phyloP scores from a whole-genome alignment of 2,329 filamentous ascomycete genomes.

The Fusarium praegraminearum region DNA sequence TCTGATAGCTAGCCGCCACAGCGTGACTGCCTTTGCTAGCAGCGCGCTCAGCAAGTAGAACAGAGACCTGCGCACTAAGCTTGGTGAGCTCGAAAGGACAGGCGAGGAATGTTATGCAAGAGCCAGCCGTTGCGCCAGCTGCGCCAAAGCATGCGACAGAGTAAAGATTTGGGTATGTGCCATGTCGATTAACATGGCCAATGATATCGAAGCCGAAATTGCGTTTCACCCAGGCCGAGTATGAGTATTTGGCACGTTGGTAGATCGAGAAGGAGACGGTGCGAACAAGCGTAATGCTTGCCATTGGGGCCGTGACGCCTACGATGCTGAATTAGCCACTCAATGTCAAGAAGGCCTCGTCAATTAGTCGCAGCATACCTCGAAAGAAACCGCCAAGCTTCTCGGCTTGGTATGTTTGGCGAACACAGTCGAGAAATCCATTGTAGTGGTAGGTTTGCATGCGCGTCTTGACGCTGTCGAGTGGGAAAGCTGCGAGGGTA shows the following conservation, averaged over 20 bases:
- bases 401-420: slow-evolving; percentile 80
- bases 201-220: slow-evolving; percentile 78
- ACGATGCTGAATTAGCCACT: slow-evolving; percentile 30
- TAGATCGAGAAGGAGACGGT: slow-evolving; percentile 86
- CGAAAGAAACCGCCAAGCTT: slow-evolving; percentile 82
- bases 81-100: slow-evolving; percentile 94
- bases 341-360: background rate
- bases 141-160: slow-evolving; percentile 82
- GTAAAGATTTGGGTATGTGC: slow-evolving; percentile 77
- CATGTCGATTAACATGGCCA: slow-evolving; percentile 75
- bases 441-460: slow-evolving; percentile 88
- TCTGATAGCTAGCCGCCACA: slow-evolving; percentile 77
- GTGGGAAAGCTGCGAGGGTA: slow-evolving; percentile 83
- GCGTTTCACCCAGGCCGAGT: slow-evolving; percentile 76
- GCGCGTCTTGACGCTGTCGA: slow-evolving; percentile 90
- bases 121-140: slow-evolving; percentile 83
- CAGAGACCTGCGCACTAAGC: slow-evolving; percentile 85
- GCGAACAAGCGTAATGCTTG: slow-evolving; percentile 80
- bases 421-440: slow-evolving; percentile 79
- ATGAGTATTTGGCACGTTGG: slow-evolving; percentile 78
- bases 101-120: slow-evolving; percentile 81
- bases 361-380: slow-evolving; percentile 62
- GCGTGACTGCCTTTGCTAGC: slow-evolving; percentile 63
- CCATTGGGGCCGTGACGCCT: slow-evolving; percentile 85
- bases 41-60: slow-evolving; percentile 71